phyloP scores from a whole-genome alignment of 2,329 filamentous ascomycete genomes.

The Hypoxylon sp. region DNA sequence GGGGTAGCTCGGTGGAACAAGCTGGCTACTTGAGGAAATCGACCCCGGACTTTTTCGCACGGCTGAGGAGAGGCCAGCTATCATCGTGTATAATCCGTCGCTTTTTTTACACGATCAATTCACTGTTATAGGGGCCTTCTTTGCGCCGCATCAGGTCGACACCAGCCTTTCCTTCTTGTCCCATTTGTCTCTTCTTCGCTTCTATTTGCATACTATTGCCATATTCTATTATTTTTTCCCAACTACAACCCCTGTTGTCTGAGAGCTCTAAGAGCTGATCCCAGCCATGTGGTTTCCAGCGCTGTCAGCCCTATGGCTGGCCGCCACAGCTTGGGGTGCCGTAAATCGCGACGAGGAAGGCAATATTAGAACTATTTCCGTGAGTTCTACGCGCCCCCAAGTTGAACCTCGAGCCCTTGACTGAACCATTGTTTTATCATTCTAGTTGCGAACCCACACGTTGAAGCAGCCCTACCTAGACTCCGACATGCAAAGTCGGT shows the following conservation, averaged over 20 bases:
- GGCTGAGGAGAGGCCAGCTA: conserved; percentile 54
- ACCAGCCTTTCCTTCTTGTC: conserved; percentile 33
- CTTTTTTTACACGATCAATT: conserved; percentile 38
- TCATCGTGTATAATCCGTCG: conserved; percentile 38
- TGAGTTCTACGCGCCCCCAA: conserved; percentile 58
- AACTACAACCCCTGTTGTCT: conserved; percentile 17
- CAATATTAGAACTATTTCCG: conserved; percentile 75
- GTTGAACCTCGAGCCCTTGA: conserved; percentile 10
- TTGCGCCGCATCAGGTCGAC: conserved; percentile 44
- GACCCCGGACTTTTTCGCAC: conserved; percentile 47
- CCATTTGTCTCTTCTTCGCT: conserved; percentile 42
- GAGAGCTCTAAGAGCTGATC: conserved; percentile 31
- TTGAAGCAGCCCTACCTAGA: conserved; percentile 94
- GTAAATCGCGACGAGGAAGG: conserved; percentile 62
- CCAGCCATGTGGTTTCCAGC: conserved; percentile 53
- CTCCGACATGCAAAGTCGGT: conserved; percentile 97
- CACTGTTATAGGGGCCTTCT: conserved; percentile 23
- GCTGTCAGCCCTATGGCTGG: conserved; percentile 56
- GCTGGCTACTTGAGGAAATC: conserved; percentile 45
- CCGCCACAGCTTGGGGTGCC: conserved; percentile 58
- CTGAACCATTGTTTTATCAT: conserved; percentile 44
- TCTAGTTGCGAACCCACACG: conserved; percentile 87
- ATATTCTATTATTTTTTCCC: conserved; percentile 23
- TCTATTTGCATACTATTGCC: conserved; percentile 36
- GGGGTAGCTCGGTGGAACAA: conserved; percentile 49